A percentile compares a stretch with the other conserved stretches of the same genome.
Conservation (phyloP, 208 protist species). For the Crithidia sp. region DNA sequence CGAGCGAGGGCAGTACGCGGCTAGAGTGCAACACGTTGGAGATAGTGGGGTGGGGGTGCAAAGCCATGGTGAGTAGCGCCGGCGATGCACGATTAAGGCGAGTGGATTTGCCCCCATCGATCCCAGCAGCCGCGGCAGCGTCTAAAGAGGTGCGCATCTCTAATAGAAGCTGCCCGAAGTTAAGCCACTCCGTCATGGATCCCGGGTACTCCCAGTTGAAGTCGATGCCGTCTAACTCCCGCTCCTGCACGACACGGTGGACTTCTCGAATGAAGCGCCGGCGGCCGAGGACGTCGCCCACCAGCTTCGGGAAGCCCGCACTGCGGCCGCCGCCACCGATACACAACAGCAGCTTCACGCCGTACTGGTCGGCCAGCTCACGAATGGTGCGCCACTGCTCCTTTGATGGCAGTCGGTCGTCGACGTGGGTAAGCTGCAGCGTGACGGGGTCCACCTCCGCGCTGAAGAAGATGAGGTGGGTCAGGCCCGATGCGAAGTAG, state of each 20-base stretch:
- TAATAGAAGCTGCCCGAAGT: conserved; percentile 36
- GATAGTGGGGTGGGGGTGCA: conserved; percentile 44
- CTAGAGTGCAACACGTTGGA: conserved; percentile 28
- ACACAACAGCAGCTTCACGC: conserved; percentile 61
- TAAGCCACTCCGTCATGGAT: conserved; percentile 46
- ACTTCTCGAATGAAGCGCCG: conserved; percentile 43
- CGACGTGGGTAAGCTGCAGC: conserved; percentile 28
- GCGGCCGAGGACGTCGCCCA: conserved; percentile 27
- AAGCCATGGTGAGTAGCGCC: conserved; percentile 43
- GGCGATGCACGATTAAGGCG: conserved; percentile 8
- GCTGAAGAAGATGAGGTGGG: conserved; percentile 82
- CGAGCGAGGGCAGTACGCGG: conserved; percentile 34
- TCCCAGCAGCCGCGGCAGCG: not conserved
- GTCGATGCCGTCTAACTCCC: conserved; percentile 71
- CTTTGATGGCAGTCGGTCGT: conserved; percentile 50
- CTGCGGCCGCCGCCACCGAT: conserved; percentile 71
- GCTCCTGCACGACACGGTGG: conserved; percentile 29
- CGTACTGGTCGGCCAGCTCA: conserved; percentile 40
- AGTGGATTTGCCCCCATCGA: not conserved
- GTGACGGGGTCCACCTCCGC: conserved; percentile 51
- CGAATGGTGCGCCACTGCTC: conserved; percentile 43
- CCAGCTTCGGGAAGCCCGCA: conserved; percentile 46
- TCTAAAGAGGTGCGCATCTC: conserved; percentile 39
- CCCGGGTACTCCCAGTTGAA: conserved; percentile 83
- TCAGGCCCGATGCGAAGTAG: conserved; percentile 55